Base-by-base conservation (phyloP, 1,284 basidiomycete genomes). In the Taiwanofungus camphoratus region DNA sequence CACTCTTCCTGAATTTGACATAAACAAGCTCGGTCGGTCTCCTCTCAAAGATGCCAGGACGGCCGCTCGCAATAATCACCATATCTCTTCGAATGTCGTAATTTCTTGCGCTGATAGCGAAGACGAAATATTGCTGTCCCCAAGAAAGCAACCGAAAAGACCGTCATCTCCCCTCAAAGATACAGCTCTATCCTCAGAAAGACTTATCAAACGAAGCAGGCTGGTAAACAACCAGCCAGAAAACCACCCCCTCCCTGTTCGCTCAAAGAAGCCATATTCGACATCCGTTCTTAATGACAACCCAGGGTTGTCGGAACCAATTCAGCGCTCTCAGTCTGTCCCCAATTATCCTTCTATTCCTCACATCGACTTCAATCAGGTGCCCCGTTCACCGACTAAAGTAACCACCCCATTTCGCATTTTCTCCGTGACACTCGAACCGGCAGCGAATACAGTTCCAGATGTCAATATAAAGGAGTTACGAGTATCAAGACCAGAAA, bases 31-130 rank as follows among this genome's bases (percentile, higher is more conserved):
- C 16, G 46, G 35, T 21, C 37, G 49, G 5, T 53, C 52, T 9
- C 52, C 52, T n/a, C 46, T 51, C 33, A 53, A 53, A 31, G 46
- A 51, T 31, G 52, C 52, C 31, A 24, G 45, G 15, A 39, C 29
- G 8, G 47, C 52, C 18, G 29, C 26, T 7, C 43, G 46, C 15
- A 41, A 38, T 39, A 42, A 30, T 9, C 36, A 23, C 9, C 35
- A n/a, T 21, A 18, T 23, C 31, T 3, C 31, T n/a, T n/a, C n/a
- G n/a, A n/a, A n/a, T n/a, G n/a, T n/a, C n/a, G n/a, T n/a, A n/a
- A 41, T 6, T 27, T 13, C 26, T 27, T 27, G 8, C 7, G 24
- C 30, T 5, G 23, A 19, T 12, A 24, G 38, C 7, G 32, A 36
- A 27, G 21, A 33, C 15, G 43, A 39, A 8, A 12, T 21, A 15